phyloP scores from a whole-genome alignment of 495 filamentous ascomycete genomes.

The Penicillium mononematosum region DNA sequence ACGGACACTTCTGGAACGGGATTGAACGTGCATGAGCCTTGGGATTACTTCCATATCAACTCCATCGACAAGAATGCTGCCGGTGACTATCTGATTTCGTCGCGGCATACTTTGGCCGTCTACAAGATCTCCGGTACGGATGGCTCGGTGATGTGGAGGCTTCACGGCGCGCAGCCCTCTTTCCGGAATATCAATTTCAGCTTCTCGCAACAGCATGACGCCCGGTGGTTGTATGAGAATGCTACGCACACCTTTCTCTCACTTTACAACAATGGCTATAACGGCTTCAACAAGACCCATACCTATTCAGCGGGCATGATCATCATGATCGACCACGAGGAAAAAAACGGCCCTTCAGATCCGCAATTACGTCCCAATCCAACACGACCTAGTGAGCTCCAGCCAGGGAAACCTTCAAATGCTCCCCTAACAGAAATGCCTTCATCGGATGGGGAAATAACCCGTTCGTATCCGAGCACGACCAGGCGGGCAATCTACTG shows the following conservation, averaged over 20 bases:
- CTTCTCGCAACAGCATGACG: constrained; percentile 65
- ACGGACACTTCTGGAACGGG: constrained; percentile 50
- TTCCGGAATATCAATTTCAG: constrained; percentile 51
- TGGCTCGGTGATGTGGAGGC: constrained; percentile 56
- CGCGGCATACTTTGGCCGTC: constrained; percentile 56
- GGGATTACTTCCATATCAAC: constrained; percentile 68
- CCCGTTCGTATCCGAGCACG: constrained; percentile 57
- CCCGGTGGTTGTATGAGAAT: constrained; percentile 53
- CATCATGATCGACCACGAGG: constrained; percentile 52
- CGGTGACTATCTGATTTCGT: constrained; percentile 60
- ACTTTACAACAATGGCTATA: constrained; percentile 57
- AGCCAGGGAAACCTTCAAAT: constrained; percentile 63
- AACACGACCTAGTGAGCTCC: constrained; percentile 49
- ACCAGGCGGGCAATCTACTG: constrained; percentile 51
- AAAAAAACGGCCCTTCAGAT: constrained; percentile 51
- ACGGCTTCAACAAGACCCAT: constrained; percentile 49
- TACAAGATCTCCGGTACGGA: constrained; percentile 60
- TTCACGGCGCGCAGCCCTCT: constrained; percentile 51
- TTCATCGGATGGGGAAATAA: constrained; percentile 63
- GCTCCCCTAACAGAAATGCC: constrained; percentile 51
- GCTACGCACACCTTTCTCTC: constrained; percentile 51
- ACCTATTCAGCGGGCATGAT: constrained; percentile 57
- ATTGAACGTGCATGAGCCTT: constrained; percentile 46
- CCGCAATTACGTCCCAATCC: constrained; percentile 42
- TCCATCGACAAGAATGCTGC: constrained; percentile 57